These are phyloP conservation scores for Metschnikowia henanensis DNA, from an alignment of 805 yeast species.

Conservation along the genomic window DNA sequence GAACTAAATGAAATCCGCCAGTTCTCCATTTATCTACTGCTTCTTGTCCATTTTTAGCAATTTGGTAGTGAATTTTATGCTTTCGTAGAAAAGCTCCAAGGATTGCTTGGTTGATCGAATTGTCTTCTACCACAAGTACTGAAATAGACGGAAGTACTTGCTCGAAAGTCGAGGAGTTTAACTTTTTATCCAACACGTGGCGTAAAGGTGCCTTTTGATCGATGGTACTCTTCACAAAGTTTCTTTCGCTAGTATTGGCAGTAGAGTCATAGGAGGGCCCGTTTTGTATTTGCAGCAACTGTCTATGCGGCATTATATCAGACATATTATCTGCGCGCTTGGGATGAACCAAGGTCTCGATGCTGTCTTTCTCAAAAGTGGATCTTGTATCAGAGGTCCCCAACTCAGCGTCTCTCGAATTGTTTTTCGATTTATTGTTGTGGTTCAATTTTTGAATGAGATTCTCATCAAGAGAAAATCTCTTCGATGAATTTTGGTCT, in stretches of 20 bases:
- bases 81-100: constrained; percentile 84
- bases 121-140: constrained; percentile 94
- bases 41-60: constrained; percentile 92
- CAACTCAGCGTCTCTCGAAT: constrained; percentile 22
- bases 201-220: background rate
- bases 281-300: background rate
- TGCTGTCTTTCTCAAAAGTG: background rate
- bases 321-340: background rate
- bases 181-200: constrained; percentile 5
- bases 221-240: background rate
- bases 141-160: constrained; percentile 86
- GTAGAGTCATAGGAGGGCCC: too few species aligned
- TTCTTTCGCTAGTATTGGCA: background rate
- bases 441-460: constrained; percentile 1
- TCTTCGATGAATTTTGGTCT: constrained; percentile 23
- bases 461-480: constrained; percentile 20
- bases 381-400: constrained; percentile 1
- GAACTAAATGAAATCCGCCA: constrained; percentile 92
- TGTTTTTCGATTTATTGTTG: constrained; percentile 11
- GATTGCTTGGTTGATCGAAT: constrained; percentile 90
- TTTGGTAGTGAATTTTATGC: constrained; percentile 78
- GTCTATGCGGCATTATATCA: too few species aligned
- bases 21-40: constrained; percentile 93
- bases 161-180: constrained; percentile 40
- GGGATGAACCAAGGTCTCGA: background rate